phyloP scores from a whole-genome alignment of 139 green algal genomes.

The Pleodorina starrii region DNA sequence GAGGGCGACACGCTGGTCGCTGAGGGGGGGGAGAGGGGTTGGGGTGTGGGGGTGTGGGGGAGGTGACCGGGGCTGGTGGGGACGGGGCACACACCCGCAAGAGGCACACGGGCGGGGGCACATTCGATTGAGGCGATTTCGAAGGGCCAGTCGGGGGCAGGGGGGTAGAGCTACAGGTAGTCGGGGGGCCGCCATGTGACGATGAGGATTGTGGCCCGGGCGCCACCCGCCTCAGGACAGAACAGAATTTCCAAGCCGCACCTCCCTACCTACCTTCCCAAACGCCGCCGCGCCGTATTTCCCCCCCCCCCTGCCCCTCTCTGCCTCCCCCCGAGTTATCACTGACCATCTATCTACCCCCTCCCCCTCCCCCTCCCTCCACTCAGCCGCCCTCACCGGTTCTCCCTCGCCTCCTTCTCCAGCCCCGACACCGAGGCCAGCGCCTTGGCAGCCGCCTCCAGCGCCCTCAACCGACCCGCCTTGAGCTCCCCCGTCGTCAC shows the following conservation, averaged over 20 bases:
- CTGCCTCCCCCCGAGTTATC: no score
- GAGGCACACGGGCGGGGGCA: background rate
- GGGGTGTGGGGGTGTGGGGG: background rate
- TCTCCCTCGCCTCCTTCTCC: conserved; percentile 53
- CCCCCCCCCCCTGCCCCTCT: no score
- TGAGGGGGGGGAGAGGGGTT: background rate
- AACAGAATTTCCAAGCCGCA: no score
- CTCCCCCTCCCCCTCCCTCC: background rate
- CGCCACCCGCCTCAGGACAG: no score
- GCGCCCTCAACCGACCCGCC: conserved; percentile 37
- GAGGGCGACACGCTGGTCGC: conserved; percentile 48
- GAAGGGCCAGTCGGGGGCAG: background rate
- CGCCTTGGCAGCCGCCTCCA: conserved; percentile 35
- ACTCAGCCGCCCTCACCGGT: conserved; percentile 28
- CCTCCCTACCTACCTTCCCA: no score
- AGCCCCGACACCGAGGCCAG: conserved; percentile 24
- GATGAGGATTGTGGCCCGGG: no score
- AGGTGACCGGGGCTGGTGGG: background rate
- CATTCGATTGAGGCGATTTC: no score
- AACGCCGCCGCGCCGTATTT: no score
- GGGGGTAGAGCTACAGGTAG: no score
- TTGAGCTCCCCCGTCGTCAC: conserved; percentile 37
- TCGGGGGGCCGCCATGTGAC: no score
- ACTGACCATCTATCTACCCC: no score
- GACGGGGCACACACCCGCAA: background rate